Conservation (phyloP, 2,329 filamentous ascomycete species). For the Teratosphaeriaceae sp. region DNA sequence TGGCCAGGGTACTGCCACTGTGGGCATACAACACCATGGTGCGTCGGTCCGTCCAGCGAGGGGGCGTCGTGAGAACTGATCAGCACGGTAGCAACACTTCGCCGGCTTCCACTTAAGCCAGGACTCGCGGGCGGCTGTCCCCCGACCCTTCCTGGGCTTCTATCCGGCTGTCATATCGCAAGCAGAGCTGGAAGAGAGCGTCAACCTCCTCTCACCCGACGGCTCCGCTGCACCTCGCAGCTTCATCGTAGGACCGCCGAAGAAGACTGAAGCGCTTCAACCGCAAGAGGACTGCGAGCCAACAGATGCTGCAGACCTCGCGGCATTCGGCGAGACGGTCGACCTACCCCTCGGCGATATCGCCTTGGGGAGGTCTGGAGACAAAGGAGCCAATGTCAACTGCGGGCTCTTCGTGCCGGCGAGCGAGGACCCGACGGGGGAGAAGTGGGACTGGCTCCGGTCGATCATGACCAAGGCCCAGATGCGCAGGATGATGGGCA, state of each 20-base stretch:
- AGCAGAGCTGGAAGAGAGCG: constrained; percentile 16
- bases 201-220: constrained; percentile 15
- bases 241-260: constrained; percentile 19
- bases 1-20: constrained; percentile 16
- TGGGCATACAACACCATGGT: constrained; percentile 18
- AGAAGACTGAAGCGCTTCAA: constrained; percentile 14
- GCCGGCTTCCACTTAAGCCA: constrained; percentile 21
- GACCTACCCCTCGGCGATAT: constrained; percentile 31
- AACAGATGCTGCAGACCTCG: constrained; percentile 20
- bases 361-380: constrained; percentile 23
- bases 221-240: background rate
- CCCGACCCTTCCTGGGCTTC: constrained; percentile 20
- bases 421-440: constrained; percentile 5
- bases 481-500: constrained; percentile 22
- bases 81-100: constrained; percentile 14
- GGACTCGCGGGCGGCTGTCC: constrained; percentile 18
- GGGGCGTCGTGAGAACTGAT: background rate
- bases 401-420: constrained; percentile 34
- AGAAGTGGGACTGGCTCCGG: constrained; percentile 27
- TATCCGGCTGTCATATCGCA: constrained; percentile 19
- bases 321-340: constrained; percentile 30
- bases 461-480: constrained; percentile 19
- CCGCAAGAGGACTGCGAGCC: constrained; percentile 27
- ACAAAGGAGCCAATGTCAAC: constrained; percentile 28
- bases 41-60: background rate